Evolutionary conservation across 2,329 filamentous ascomycete genomes (phyloP), one percentile per base, ranked within the genome.

Genomic region (Pyrenophora graminea): DNA sequence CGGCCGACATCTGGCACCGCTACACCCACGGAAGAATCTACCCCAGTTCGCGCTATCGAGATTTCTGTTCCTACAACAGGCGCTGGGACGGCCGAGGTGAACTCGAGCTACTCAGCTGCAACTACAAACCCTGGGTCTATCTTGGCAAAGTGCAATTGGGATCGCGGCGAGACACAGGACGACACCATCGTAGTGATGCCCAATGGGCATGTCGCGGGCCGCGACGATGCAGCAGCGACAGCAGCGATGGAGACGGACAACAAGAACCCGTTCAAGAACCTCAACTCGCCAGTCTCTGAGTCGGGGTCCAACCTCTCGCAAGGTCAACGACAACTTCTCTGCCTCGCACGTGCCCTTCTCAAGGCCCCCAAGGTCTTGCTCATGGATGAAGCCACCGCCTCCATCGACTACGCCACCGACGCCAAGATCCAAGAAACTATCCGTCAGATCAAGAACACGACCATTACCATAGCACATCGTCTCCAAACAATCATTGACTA

Each of bases 361-460:
- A 97, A 96, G 76, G 84, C 85, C 30, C 92, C 94, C 0, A 92
- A 89, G 59, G 91, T 99, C 1, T 80, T 99, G n/a, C 88, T 99
- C 68, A 97, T 99, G 94, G 94, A 99, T 74, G 94, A 99, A 78
- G 94, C 94, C 0, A 99, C 94, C 0, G 94, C 94, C 0, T 96
- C 90, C 0, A 97, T 99, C 67, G 94, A 99, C 76, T 97, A 97
- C 74, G 88, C 87, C 4, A 99, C 94, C 2, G 94, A 99, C 67
- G 82, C 87, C 42, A 97, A 96, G 77, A 97, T 99, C 62, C 94
- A 99, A 75, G 91, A 90, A 65, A 97, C 94, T 0, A 92, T 99
- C 55, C 88, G 91, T n/a, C 89, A 96, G 72, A 83, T 97, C 63
- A 88, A 86, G 59, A 81, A 91, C 72, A 99, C 94, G 0, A 96